phyloP scores from a whole-genome alignment of 495 filamentous ascomycete genomes.

The Neurospora sp. region DNA sequence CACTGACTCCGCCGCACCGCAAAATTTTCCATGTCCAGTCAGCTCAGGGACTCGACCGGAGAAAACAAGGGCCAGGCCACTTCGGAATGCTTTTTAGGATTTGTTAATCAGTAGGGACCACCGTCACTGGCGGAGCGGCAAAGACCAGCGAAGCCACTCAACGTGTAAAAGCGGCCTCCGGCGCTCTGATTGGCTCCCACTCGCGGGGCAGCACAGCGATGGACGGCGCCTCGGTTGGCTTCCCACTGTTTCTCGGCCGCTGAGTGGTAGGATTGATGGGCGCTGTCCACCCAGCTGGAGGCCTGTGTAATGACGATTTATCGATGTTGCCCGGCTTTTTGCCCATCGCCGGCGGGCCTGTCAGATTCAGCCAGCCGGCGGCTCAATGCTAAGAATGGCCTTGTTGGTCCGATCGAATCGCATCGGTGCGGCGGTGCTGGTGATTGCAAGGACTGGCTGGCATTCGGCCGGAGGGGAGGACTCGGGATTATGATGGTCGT shows the following conservation, averaged over 20 bases:
- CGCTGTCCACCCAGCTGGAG: not conserved
- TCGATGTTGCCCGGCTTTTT: not conserved
- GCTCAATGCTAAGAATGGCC: not conserved
- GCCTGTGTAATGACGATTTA: not conserved
- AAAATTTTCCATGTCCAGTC: constrained; percentile 1
- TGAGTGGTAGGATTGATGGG: not conserved
- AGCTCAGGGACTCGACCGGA: not conserved
- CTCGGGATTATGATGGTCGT: not conserved
- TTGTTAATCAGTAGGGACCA: not conserved
- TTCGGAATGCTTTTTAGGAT: not conserved
- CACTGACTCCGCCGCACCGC: not conserved
- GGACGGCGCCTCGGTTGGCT: not conserved
- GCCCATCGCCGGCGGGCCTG: not conserved
- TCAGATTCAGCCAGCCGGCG: not conserved
- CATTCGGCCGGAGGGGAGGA: not conserved
- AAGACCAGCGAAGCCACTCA: constrained; percentile 5
- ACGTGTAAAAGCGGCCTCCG: constrained; percentile 8
- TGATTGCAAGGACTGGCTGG: not conserved
- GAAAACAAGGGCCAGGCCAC: not conserved
- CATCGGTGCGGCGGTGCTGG: not conserved
- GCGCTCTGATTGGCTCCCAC: constrained; percentile 7
- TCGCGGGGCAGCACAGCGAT: constrained; percentile 11
- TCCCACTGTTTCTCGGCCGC: not conserved
- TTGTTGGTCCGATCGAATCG: not conserved
- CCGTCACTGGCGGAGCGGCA: not conserved